Evolutionary conservation across 352 stramenopile genomes (phyloP).

Genomic region (Globisporangium nunn): DNA sequence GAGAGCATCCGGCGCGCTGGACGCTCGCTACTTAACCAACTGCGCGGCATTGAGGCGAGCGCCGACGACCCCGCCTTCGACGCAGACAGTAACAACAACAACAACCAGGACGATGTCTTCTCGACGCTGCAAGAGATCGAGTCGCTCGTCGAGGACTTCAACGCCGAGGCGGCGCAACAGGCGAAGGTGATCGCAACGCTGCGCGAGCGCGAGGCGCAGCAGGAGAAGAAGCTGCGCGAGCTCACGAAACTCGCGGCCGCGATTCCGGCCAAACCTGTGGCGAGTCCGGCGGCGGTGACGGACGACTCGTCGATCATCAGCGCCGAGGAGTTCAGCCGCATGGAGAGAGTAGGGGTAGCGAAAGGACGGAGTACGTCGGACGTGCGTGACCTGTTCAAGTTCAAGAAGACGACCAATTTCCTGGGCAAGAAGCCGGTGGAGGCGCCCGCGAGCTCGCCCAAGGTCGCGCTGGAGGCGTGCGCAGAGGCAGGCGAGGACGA

Average conservation of each 20-base stretch:
- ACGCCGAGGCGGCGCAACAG: constrained; percentile 40
- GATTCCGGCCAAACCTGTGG: constrained; percentile 1
- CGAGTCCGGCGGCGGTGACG: constrained; percentile 13
- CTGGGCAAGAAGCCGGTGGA: constrained; percentile 14
- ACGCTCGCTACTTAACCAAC: constrained; percentile 9
- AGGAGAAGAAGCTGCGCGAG: constrained; percentile 26
- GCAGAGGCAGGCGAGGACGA: constrained; percentile 1
- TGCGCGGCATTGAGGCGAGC: constrained; percentile 14
- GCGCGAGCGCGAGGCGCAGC: constrained; percentile 20
- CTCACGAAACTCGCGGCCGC: constrained; percentile 17
- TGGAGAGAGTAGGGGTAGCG: constrained; percentile 13
- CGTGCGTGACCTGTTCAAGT: constrained; percentile 42
- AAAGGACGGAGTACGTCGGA: constrained; percentile 33
- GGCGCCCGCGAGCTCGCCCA: constrained; percentile 3
- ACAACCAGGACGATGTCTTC: constrained; percentile 17
- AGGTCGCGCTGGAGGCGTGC: constrained; percentile 3
- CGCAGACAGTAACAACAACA: constrained; percentile 1
- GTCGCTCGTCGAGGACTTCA: constrained; percentile 46
- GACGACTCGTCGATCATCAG: constrained; percentile 7
- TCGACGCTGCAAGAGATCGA: constrained; percentile 26
- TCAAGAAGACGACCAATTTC: constrained; percentile 16
- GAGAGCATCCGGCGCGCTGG: constrained; percentile 13
- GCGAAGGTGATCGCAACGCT: constrained; percentile 28
- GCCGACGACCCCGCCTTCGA: neutral
- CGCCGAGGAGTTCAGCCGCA: constrained; percentile 15